Base-by-base conservation (phyloP, 768 basidiomycete species). In the Termitomyces sp. region DNA sequence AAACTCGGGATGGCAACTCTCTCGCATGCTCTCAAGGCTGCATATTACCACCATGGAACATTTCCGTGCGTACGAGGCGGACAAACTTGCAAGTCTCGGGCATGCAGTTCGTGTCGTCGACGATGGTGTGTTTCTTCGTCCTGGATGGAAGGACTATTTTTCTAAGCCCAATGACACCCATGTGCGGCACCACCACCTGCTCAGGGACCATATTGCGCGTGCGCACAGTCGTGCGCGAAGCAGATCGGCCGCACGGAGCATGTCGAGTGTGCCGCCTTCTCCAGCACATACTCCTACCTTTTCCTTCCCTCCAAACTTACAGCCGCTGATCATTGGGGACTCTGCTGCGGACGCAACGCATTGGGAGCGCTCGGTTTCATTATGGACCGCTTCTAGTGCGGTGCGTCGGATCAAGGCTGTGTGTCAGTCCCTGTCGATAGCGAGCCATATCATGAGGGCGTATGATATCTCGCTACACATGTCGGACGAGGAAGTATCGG, bases 241-340 rank as follows among this genome's bases (percentile, higher is more conserved):
- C 61, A 50, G 67, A 9, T 60, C 62, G n/a, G 17, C 60, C 0
- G 47, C 58, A 35, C 57, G 63, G 1, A 35, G 70, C 45, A 23
- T 64, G 19, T 53, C 52, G 19, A 41, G 52, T 3, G 35, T 41
- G 55, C 44, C 65, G 67, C 16, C 64, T 32, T 64, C 69, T n/a
- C 62, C 63, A 25, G 58, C 64, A 27, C 56, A 59, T 39, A 57
- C 60, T 45, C 60, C 64, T 43, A 60, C 64, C 34, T 56, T 68
- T 28, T 59, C 63, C 3, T 62, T 65, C 7, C 69, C 67, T 10
- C 59, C 67, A n/a, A 65, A 68, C 37, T 71, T 77, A 23, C 88
- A 91, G 58, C 86, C 88, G 1, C 73, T 91, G 54, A 83, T 91
- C 57, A 86, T 91, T 48, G 89, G 89, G 7, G 89, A 91, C 67